Base-by-base conservation (phyloP, 2,329 filamentous ascomycete genomes). In the Paraconiothyrium sp. region DNA sequence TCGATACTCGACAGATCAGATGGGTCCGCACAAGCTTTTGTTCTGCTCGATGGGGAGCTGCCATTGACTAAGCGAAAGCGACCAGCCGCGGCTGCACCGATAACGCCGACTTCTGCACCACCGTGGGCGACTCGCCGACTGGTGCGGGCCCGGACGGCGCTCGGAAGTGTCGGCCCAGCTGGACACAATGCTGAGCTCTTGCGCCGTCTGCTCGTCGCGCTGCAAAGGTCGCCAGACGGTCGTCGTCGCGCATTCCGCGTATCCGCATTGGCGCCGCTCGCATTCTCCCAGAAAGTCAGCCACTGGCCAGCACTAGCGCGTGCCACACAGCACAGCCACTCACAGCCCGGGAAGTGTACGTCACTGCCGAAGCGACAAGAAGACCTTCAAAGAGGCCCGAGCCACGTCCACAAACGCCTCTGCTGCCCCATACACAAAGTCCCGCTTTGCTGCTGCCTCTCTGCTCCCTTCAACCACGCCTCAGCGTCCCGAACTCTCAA, bases 281-380 rank as follows among this genome's bases (percentile, higher is more conserved):
- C 52, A 46, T 56, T 46, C 22, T 43, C 32, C 54, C 14, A 16
- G 9, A 39, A n/a, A 20, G 14, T 44, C 44, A 39, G 14, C 20
- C 20, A 20, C 20, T 20, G 30, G 46, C 41, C 27, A 30, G 27
- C 39, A 7, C 39, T 52, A 66, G 65, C 60, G 52, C 57, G 50
- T 61, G 63, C 67, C 66, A 66, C 59, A 56, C 57, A 51, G 58
- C 67, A 67, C 52, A 69, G 72, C 72, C 71, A 74, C 72, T 57
- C 47, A 56, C 52, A 59, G 59, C 61, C 57, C 50, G 35, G 22
- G 50, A 20, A 43, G 50, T 35, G 50, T 54, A 70, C 72, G 72
- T 73, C 70, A 73, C 73, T 70, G 58, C 63, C 61, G 61, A 61
- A 60, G 57, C 65, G 52, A 59, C 67, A 61, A 66, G 65, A 57